These are phyloP conservation scores for Kodamaea arcana DNA, from an alignment of 1,139 yeast species.

Conservation along the genomic window DNA sequence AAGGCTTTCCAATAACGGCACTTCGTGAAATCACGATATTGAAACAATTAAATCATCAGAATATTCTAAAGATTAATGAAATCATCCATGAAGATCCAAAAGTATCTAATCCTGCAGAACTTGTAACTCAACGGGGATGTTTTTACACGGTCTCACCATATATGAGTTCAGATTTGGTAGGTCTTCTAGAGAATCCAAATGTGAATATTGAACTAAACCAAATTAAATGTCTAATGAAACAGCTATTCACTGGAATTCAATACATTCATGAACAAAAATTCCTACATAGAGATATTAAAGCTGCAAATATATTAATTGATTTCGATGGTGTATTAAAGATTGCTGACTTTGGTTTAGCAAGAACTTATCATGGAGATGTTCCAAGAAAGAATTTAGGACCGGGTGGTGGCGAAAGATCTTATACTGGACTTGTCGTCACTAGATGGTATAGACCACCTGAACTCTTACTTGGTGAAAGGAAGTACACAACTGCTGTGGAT, in stretches of 20 bases:
- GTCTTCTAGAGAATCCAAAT: slow-evolving; percentile 82
- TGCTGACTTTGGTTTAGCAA: slow-evolving; percentile 90
- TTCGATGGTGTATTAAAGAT: slow-evolving; percentile 68
- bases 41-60: slow-evolving; percentile 63
- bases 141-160: slow-evolving; percentile 92
- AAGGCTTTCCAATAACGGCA: slow-evolving; percentile 94
- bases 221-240: slow-evolving; percentile 80
- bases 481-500: slow-evolving; percentile 90
- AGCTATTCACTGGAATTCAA: slow-evolving; percentile 73
- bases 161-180: slow-evolving; percentile 91
- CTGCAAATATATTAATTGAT: slow-evolving; percentile 85
- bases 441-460: slow-evolving; percentile 98
- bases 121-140: slow-evolving; percentile 41
- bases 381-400: slow-evolving; percentile 56
- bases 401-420: slow-evolving; percentile 73
- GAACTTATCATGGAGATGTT: slow-evolving; percentile 67
- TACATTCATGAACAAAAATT: slow-evolving; percentile 70
- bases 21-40: slow-evolving; percentile 86
- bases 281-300: slow-evolving; percentile 90
- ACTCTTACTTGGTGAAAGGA: slow-evolving; percentile 75
- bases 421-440: slow-evolving; percentile 91
- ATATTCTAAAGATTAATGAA: slow-evolving; percentile 76
- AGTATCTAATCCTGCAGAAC: slow-evolving; percentile 27
- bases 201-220: slow-evolving; percentile 58
- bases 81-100: slow-evolving; percentile 70